phyloP scores from a whole-genome alignment of 1,284 basidiomycete species.

The Apiotrichum veenhuisii region DNA sequence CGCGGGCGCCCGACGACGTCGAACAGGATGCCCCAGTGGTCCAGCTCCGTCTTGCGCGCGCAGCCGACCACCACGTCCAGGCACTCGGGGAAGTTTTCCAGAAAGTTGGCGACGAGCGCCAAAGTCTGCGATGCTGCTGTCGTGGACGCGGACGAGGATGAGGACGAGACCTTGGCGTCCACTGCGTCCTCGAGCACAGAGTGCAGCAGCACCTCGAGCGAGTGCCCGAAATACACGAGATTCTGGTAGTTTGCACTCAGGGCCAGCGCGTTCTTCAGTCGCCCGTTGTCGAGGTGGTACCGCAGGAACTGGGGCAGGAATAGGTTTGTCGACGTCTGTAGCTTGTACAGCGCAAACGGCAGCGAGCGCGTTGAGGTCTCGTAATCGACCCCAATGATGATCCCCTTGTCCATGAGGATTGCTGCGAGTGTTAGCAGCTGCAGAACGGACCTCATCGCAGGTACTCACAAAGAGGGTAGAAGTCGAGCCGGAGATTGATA shows the following conservation, averaged over 20 bases:
- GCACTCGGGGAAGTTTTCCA: slow-evolving; percentile 88
- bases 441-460: not conserved
- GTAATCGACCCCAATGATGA: slow-evolving; percentile 92
- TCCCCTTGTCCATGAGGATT: slow-evolving; percentile 96
- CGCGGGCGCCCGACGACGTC: slow-evolving; percentile 85
- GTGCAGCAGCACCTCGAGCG: slow-evolving; percentile 89
- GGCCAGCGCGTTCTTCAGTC: slow-evolving; percentile 72
- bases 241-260: slow-evolving; percentile 83
- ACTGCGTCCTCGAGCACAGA: slow-evolving; percentile 90
- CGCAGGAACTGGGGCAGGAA: slow-evolving; percentile 90
- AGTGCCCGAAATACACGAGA: slow-evolving; percentile 89
- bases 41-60: slow-evolving; percentile 93
- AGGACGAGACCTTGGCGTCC: slow-evolving; percentile 26
- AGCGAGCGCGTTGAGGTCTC: slow-evolving; percentile 75
- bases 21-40: slow-evolving; percentile 85
- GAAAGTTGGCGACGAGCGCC: slow-evolving; percentile 73
- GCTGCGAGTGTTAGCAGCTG: slow-evolving; percentile 56
- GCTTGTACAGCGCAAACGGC: slow-evolving; percentile 87
- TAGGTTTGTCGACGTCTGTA: slow-evolving; percentile 88
- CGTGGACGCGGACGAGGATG: not conserved
- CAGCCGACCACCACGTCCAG: slow-evolving; percentile 93
- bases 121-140: slow-evolving; percentile 53
- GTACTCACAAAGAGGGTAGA: slow-evolving; percentile 88
- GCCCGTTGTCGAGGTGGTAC: slow-evolving; percentile 70
- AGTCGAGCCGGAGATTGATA: slow-evolving; percentile 82